Evolutionary conservation across 148 eudicot species (phyloP), one percentile per base, ranked within the genome.

Genomic region (Camellia sinensis): DNA sequence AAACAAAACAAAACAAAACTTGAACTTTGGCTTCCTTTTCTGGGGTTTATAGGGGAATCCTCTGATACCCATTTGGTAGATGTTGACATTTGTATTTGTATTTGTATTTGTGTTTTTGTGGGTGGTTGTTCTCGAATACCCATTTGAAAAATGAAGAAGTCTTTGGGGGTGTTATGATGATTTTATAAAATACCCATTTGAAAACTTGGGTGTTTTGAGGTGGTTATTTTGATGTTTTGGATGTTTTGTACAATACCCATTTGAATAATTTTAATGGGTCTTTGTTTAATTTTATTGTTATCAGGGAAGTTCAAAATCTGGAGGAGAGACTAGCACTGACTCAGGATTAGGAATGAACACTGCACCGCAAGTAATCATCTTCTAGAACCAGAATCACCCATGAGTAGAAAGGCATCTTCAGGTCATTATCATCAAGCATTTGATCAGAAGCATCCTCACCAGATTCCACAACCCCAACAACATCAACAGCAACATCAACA

Each of bases 281-380:
- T 73, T 53, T 73, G 13, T 10, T 22, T 29, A 12, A 74, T 73
- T 37, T 29, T 29, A 29, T 29, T 29, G 37, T 29, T 29, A 29
- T 29, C 83, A 94, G 94, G 98, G 88, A 46, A 92, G 89, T 82
- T 87, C 95, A 76, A 90, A 81, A 80, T 91, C 97, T 72, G 92
- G 92, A 78, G 94, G 84, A 54, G 90, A 85, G 54, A 90, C 37
- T 29, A 29, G 91, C 71, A 89, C 86, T 6, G 73, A 93, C 82
- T 95, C 97, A 80, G 97, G 91, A 57, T 94, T 95, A 83, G 97
- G 83, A 50, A 86, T 90, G 46, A 90, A 92, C 81, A 86, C 97
- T 29, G n/a, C n/a, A n/a, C n/a, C n/a, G n/a, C n/a, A 71, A 86
- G 91, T 78, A 89, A 86, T 3, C 86, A 80, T 62, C 66, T 85